Base-by-base conservation (phyloP, 148 eudicot species). In the Chenopodium quinoa region DNA sequence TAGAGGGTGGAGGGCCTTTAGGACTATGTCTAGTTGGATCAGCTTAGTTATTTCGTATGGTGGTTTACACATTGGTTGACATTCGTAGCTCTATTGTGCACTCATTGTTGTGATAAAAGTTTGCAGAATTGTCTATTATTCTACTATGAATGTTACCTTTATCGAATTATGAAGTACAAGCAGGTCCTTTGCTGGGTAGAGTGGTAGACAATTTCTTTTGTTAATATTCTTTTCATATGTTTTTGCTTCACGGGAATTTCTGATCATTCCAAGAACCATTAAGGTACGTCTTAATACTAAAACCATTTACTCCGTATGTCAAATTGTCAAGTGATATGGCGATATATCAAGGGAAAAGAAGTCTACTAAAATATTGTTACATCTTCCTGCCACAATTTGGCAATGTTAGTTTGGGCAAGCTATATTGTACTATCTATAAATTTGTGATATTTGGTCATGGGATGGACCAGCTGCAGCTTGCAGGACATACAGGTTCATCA, bases 121-220 rank as follows among this genome's bases (percentile, higher is more conserved):
- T 75, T 79, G 82, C 75, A 83, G 79, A 12, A 84, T 71, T 62
- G 32, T 67, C 67, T 47, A 46, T 25, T 76, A 44, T 79, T 46
- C 34, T 60, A 10, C 40, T 76, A 6, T 77, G 70, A 54, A 48
- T 78, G 75, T 19, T 52, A 23, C 68, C 54, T 50, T 54, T 34
- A 10, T 8, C 78, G 58, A 56, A 54, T 75, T n/a, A 22, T 72
- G 52, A 7, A 71, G 74, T 71, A 68, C 11, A n/a, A 22, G 3
- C 46, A 12, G 46, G 75, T 50, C 27, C 19, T 47, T 47, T n/a
- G 56, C 10, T 47, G 29, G 25, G 31, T n/a, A 31, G 32, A 31
- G 32, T 31, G 32, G 32, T 31, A 46, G 25, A 40, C 54, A 16
- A 8, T 65, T 23, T 27, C 0, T 65, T 1, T 65, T 22, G 9